Evolutionary conservation across 176 grass and related monocot genomes (phyloP), one percentile per base, ranked within the genome.

Genomic region (Cenchrus purpureus): DNA sequence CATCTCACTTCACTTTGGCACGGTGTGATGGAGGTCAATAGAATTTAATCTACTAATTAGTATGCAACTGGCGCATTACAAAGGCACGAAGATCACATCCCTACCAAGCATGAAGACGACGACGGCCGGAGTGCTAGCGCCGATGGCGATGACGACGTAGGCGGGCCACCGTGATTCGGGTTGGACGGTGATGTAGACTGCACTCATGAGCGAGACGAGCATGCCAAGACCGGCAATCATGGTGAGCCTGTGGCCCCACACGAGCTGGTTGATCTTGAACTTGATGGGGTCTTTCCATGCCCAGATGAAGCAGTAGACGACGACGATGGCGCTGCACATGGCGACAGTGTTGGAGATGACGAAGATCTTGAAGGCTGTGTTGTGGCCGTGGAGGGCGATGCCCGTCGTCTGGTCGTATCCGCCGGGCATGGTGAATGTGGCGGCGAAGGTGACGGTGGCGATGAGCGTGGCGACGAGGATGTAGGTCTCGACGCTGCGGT

Each of bases 271-370:
- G 12, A 81, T 5, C 65, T 69, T 81, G 65, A 56, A 44, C 65
- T 81, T 81, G 50, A 69, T 6, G 50, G 65, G 79, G 12, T 81
- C 50, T 2, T 81, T 34, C 64, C 79, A 56, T 0, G 79, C 79
- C 79, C 79, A 81, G 16, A 81, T 81, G 79, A 81, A 56, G 19
- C 49, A 56, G 65, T 25, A 81, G 65, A 81, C 51, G 29, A 81
- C 64, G 50, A 81, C 32, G 50, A 81, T 62, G 52, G 87, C 56
- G 71, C 87, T 86, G 54, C 87, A 89, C 87, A 89, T 84, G 34
- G 64, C 82, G 50, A 89, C 42, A 3, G 84, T 78, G 42, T 85
- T 89, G 37, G 37, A 40, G 37, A 40, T 40, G 37, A 40, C 37
- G 37, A 40, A 40, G 37, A 40, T 40, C 37, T 40, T 40, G 37